Percentiles rank a stretch among this genome's conserved stretches.
These are phyloP conservation scores for Botrytis elliptica DNA, from an alignment of 2,329 filamentous ascomycete species.

Conservation along the genomic window DNA sequence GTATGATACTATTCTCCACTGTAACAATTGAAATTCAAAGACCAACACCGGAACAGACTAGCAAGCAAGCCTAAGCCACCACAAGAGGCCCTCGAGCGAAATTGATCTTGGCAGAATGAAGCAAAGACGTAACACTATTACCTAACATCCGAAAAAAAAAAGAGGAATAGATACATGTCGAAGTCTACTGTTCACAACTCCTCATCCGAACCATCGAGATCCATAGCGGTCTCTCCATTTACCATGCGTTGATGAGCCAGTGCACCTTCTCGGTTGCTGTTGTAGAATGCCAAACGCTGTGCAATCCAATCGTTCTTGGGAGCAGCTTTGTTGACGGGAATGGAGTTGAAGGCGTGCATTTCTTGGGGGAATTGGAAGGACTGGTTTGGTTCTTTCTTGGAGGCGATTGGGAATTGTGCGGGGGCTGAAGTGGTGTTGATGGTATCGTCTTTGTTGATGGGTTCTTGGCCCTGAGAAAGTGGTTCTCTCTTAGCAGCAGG, in stretches of 20 bases:
- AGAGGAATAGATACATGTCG: neutral
- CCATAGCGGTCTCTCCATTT: neutral
- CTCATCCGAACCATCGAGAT: neutral
- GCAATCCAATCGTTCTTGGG: neutral
- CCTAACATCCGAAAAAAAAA: neutral
- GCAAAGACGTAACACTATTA: neutral
- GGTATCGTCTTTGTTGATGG: neutral
- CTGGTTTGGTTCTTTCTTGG: fast-evolving
- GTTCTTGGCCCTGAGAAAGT: neutral
- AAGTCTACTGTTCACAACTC: fast-evolving
- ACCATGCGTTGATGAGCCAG: neutral
- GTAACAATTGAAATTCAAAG: neutral
- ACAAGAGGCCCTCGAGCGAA: neutral
- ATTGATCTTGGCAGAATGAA: neutral
- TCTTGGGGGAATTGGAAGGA: neutral
- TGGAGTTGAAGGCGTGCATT: neutral
- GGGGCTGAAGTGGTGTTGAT: neutral
- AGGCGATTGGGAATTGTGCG: neutral
- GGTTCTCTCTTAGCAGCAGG: neutral
- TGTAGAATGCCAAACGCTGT: neutral
- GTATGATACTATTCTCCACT: neutral
- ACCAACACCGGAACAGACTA: neutral
- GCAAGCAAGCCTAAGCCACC: neutral
- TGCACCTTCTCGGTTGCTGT: neutral
- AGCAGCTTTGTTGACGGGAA: neutral